These are phyloP conservation scores for Rhododendron ovatum DNA, from an alignment of 148 eudicot genomes.

Conservation along the genomic window DNA sequence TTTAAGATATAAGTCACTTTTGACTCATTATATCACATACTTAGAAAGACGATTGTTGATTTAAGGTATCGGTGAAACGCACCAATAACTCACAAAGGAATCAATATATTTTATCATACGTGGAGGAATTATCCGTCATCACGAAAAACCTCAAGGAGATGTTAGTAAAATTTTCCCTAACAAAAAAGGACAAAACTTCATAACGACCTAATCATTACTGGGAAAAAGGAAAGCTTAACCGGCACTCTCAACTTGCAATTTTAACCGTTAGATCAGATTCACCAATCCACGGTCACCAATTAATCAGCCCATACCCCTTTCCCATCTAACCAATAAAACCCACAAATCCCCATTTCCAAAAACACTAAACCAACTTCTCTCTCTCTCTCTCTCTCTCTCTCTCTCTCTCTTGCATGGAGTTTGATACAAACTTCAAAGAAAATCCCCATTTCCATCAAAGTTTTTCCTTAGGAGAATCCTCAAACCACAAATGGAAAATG, in stretches of 20 bases:
- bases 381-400: background rate
- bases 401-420: background rate
- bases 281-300: background rate
- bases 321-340: background rate
- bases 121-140: too few relatives aligned
- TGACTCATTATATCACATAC: too few relatives aligned
- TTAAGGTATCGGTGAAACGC: too few relatives aligned
- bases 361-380: background rate
- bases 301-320: background rate
- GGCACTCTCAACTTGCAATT: background rate
- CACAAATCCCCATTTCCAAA: background rate
- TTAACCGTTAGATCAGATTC: background rate
- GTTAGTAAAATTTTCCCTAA: background rate
- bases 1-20: too few relatives aligned
- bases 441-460: background rate
- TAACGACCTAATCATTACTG: background rate
- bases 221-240: background rate
- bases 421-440: background rate
- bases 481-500: background rate
- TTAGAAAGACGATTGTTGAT: too few relatives aligned
- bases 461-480: background rate
- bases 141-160: too few relatives aligned
- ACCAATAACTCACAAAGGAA: too few relatives aligned
- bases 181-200: background rate
- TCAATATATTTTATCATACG: background rate